These are phyloP conservation scores for Monilinia vaccinii-corymbosi DNA, from an alignment of 2,329 filamentous ascomycete genomes.

Conservation along the genomic window DNA sequence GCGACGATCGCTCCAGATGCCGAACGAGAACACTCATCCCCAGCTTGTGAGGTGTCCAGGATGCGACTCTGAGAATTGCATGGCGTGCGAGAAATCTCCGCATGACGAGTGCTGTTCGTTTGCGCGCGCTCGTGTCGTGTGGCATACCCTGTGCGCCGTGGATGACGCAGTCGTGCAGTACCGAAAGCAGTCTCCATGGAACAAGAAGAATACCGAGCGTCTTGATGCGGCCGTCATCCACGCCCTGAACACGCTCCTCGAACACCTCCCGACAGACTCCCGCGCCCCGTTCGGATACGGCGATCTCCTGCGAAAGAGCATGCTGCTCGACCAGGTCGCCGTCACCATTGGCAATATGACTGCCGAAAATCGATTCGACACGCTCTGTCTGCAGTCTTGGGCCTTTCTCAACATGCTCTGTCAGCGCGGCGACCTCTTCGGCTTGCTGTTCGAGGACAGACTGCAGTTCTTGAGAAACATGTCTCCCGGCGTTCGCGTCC, in stretches of 20 bases:
- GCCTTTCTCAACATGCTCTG: neutral
- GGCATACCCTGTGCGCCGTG: neutral
- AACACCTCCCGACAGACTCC: neutral
- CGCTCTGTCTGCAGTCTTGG: neutral
- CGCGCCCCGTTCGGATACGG: neutral
- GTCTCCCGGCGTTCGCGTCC: neutral
- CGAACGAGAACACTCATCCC: neutral
- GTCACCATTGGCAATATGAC: neutral
- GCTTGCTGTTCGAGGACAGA: neutral
- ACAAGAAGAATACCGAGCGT: neutral
- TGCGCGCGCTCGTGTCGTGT: neutral
- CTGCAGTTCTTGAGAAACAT: neutral
- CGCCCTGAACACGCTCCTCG: neutral
- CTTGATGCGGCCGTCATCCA: neutral
- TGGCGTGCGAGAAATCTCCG: neutral
- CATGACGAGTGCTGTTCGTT: neutral
- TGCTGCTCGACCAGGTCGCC: neutral
- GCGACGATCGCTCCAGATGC: neutral
- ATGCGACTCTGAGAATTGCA: neutral
- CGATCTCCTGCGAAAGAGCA: neutral
- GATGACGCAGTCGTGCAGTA: neutral
- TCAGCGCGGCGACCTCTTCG: neutral
- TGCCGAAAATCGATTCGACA: neutral
- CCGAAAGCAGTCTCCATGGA: neutral
- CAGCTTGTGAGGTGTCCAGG: neutral